Evolutionary conservation across 805 yeast genomes (phyloP).

Genomic region (Ogataea dorogensis): DNA sequence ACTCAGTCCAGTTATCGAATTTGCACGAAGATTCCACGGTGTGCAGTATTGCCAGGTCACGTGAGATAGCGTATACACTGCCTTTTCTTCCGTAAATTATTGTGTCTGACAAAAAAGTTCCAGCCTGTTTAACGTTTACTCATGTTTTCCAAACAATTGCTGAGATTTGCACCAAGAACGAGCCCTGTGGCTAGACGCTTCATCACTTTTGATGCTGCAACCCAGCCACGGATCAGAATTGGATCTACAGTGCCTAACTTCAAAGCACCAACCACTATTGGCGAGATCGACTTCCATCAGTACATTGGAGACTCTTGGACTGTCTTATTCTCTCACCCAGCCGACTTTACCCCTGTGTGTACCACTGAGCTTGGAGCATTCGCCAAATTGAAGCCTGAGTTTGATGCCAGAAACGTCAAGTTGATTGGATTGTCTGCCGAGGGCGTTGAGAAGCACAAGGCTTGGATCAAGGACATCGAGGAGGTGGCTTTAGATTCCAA

Average conservation of each 20-base stretch:
- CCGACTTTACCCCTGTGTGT: slow-evolving; percentile 95
- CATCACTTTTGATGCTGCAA: slow-evolving; percentile 47
- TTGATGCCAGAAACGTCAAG: slow-evolving; percentile 79
- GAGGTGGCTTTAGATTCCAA: slow-evolving; percentile 69
- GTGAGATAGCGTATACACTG: slow-evolving; percentile 6
- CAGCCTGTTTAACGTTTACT: neutral
- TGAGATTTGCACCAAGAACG: slow-evolving; percentile 15
- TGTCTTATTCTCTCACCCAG: slow-evolving; percentile 90
- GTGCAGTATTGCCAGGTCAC: slow-evolving; percentile 7
- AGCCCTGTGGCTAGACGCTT: slow-evolving; percentile 29
- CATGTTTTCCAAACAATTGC: slow-evolving; percentile 27
- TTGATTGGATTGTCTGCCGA: slow-evolving; percentile 90
- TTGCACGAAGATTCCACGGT: neutral
- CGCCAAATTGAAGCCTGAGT: slow-evolving; percentile 85
- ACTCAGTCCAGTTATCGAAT: no score
- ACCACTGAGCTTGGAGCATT: slow-evolving; percentile 96
- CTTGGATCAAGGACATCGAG: slow-evolving; percentile 90
- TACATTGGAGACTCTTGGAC: slow-evolving; percentile 86
- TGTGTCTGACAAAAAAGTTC: slow-evolving; percentile 1
- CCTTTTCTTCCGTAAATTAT: no score
- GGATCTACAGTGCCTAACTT: slow-evolving; percentile 89
- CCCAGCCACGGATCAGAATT: slow-evolving; percentile 67
- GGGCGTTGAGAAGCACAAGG: slow-evolving; percentile 71
- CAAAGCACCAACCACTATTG: slow-evolving; percentile 76
- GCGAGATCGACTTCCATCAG: slow-evolving; percentile 83